Base-by-base conservation (phyloP, 176 grass and related monocot genomes). In the Coix lacrymajobi region DNA sequence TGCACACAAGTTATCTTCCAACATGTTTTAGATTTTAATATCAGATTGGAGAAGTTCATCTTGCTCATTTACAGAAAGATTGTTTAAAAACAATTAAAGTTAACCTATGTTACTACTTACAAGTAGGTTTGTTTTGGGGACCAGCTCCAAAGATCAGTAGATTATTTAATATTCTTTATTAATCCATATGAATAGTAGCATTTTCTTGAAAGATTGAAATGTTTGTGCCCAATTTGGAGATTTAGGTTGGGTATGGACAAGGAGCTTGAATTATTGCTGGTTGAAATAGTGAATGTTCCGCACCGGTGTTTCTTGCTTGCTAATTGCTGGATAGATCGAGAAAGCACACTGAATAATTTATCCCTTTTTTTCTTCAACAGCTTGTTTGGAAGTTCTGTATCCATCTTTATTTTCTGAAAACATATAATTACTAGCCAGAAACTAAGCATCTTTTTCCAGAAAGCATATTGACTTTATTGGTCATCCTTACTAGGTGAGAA, bases 401-500 rank as follows among this genome's bases (percentile, higher is more conserved):
- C 4, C 41, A 72, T 78, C 1, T 69, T 17, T 11, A 6, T 60
- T 57, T 43, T 56, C 3, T 43, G n/a, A 70, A 51, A 61, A 71
- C 33, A 28, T 15, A 2, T 33, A 14, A 63, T 60, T 16, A 48
- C 4, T 48, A 60, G 34, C 49, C 0, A 28, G 16, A 81, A 31
- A 5, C 74, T 60, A 4, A 58, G 8, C 62, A 76, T 56, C 56
- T 57, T 57, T 13, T 8, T 3, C 41, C 24, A 54, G 25, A 26
- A 54, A n/a, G 7, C 7, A n/a, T n/a, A n/a, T 20, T 56, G 52
- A 43, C 44, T 66, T 75, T 66, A 22, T 15, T 37, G 43, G 17
- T 73, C 56, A 65, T 79, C 5, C 34, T 48, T 82, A 44, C 9
- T 84, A 95, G 96, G 96, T 91, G 26, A 90, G 96, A 45, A 91